Percentiles rank a stretch among this genome's conserved stretches.
Conservation (phyloP, 441 rosid species). For the Brassica hybrid region DNA sequence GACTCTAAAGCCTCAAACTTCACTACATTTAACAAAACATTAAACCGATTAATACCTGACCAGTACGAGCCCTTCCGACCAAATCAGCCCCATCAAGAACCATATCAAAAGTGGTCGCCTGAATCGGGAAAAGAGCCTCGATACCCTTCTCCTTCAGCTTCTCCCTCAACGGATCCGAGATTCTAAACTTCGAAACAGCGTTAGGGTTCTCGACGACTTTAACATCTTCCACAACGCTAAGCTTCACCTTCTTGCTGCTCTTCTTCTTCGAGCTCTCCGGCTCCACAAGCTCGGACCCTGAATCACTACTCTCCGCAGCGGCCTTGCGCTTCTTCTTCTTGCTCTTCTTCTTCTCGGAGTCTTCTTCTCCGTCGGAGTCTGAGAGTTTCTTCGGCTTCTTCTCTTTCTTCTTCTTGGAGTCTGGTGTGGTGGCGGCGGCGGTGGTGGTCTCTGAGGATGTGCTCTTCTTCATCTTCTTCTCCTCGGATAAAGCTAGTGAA, state of each 20-base stretch:
- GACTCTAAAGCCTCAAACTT: no score
- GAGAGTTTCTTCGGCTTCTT: slow-evolving; percentile 44
- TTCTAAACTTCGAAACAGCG: slow-evolving; percentile 68
- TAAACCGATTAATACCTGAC: no score
- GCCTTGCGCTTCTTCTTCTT: slow-evolving; percentile 71
- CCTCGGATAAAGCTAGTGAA: slow-evolving; percentile 52
- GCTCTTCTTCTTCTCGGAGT: slow-evolving; percentile 54
- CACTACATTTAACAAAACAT: no score
- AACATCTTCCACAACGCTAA: slow-evolving; percentile 42
- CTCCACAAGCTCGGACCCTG: slow-evolving; percentile 74
- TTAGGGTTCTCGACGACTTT: slow-evolving; percentile 69
- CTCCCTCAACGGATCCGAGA: slow-evolving; percentile 69
- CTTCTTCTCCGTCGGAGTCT: slow-evolving; percentile 45
- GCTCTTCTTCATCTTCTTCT: slow-evolving; percentile 76
- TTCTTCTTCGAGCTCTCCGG: slow-evolving; percentile 58
- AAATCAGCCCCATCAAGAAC: slow-evolving; percentile 81
- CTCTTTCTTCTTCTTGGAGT: slow-evolving; percentile 38
- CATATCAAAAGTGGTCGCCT: slow-evolving; percentile 80
- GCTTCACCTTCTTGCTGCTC: slow-evolving; percentile 53
- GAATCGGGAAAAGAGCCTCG: slow-evolving; percentile 85
- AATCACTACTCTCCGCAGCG: slow-evolving; percentile 57
- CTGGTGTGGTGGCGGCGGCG: no score
- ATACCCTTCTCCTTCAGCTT: slow-evolving; percentile 79
- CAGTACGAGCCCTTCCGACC: slow-evolving; percentile 96
- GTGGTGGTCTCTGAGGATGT: slow-evolving; percentile 42